Evolutionary conservation across 495 filamentous ascomycete genomes (phyloP).

Genomic region (Hyphodiscus hymeniophilus): DNA sequence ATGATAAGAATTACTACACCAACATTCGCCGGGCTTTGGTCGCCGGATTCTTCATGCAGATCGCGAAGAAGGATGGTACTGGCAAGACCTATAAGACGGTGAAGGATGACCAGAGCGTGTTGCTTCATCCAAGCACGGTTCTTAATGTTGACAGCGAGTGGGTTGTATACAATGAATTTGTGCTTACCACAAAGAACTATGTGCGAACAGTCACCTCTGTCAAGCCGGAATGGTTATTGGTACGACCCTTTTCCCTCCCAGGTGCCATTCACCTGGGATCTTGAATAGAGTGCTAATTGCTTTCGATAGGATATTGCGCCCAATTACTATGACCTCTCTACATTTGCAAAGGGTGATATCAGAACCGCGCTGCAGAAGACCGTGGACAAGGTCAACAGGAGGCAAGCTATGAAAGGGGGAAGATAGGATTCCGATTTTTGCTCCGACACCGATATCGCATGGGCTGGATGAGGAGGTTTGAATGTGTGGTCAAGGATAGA

Average conservation of each 20-base stretch:
- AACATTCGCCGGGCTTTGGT: constrained; percentile 95
- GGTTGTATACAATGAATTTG: constrained; percentile 98
- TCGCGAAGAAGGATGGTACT: constrained; percentile 75
- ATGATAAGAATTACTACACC: constrained; percentile 94
- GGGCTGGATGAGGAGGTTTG: too few species aligned
- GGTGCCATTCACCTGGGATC: neutral
- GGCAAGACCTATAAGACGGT: constrained; percentile 87
- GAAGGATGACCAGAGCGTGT: constrained; percentile 84
- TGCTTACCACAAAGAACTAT: constrained; percentile 95
- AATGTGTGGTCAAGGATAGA: too few species aligned
- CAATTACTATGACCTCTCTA: constrained; percentile 79
- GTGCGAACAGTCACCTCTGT: constrained; percentile 60
- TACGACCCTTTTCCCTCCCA: constrained; percentile 37
- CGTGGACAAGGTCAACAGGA: constrained; percentile 63
- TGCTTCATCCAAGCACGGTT: constrained; percentile 87
- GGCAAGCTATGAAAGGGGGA: constrained; percentile 22
- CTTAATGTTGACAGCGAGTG: constrained; percentile 82
- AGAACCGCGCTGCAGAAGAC: constrained; percentile 65
- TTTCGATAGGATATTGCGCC: constrained; percentile 71
- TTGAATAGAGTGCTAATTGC: constrained; percentile 19
- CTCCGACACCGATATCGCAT: too few species aligned
- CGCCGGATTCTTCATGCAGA: constrained; percentile 98
- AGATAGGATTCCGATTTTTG: constrained; percentile 4
- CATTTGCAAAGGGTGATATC: constrained; percentile 80
- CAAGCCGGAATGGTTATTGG: constrained; percentile 78